Base-by-base conservation (phyloP, 352 stramenopile species). In the Poterioochromonas sp. region DNA sequence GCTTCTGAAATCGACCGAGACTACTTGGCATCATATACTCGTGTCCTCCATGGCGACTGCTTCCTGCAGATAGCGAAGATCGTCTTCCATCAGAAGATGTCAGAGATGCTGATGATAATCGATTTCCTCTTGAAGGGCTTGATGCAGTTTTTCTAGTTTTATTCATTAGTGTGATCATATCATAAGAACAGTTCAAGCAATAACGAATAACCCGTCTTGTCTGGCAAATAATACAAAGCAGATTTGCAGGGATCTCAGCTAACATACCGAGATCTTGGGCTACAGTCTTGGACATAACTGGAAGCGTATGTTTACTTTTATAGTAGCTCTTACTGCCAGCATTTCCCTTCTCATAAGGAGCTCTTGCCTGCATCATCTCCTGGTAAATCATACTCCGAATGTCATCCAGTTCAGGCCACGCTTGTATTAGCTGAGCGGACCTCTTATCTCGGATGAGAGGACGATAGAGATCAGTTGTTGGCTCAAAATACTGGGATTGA, bases 391-490 rank as follows among this genome's bases (percentile, higher is more conserved):
- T 58, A 58, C 47, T 15, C 15, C 47, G 47, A 26, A 26, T 26
- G 15, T 58, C 47, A 58, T 58, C 47, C 47, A 44, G 77, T 40
- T 15, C 44, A 37, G 77, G 77, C 77, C 77, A 80, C 32, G 65
- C 40, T 47, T 80, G 77, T n/a, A 80, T 80, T 26, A 80, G n/a
- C 20, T 34, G 37, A 53, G 68, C 73, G 26, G 77, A 79, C 34
- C 40, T 40, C 1, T 26, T 1, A 49, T 80, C 64, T 39, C 77
- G 65, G n/a, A 80, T 54, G 32, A 80, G 43, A 65, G 77, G 77
- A 26, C 77, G 62, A 78, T 80, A 80, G 5, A 35, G 5, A 35
- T 65, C 54, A 0, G 26, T 29, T 39, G 41, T 3, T 3, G 77
- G 77, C 49, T 80, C 77, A 39, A 41, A 26, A 53, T 78, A 80